Base-by-base conservation (phyloP, 2,329 filamentous ascomycete species). In the Scleromitrula shiraiana region DNA sequence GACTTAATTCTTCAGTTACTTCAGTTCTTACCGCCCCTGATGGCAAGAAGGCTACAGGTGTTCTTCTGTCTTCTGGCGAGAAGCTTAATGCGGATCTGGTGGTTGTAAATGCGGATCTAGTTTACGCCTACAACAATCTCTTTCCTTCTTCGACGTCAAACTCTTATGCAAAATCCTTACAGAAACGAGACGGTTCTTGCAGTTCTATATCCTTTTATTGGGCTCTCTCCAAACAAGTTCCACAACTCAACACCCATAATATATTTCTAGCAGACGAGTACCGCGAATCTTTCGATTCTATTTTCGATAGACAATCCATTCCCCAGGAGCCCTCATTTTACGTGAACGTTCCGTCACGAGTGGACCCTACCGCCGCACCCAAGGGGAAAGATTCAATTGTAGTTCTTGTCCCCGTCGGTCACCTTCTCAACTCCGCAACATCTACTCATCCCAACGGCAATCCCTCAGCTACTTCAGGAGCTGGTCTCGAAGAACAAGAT, bases 191-290 rank as follows among this genome's bases (percentile, higher is more conserved):
- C 10, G 74, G 79, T 1, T 85, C 81, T 0, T 88, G 83, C 66
- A 84, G 79, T 53, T 83, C 80, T 50, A 84, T 88, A 55, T 85
- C 81, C 5, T 88, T 88, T 66, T 88, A 87, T 70, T 89, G 83
- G 83, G 76, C 77, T 2, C 70, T 87, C 17, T 71, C 77, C 50
- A 68, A 71, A 42, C 71, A 73, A 43, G 67, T 88, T 2, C 76
- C 78, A 0, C 75, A 84, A 62, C 73, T 89, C 2, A 70, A 74
- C 15, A 77, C 80, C 0, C 85, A 89, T 67, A 89, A 88, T 63
- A 85, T 88, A 58, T 89, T 89, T 68, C 75, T 88, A 6, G 83
- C 84, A 2, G 79, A 86, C 56, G 73, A 83, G 54, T 89, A 87
- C 63, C 72, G 72, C 42, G 80, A 84, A 56, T 82, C 76, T n/a